phyloP scores from a whole-genome alignment of 2,329 filamentous ascomycete genomes.

The Fusarium virguliforme region DNA sequence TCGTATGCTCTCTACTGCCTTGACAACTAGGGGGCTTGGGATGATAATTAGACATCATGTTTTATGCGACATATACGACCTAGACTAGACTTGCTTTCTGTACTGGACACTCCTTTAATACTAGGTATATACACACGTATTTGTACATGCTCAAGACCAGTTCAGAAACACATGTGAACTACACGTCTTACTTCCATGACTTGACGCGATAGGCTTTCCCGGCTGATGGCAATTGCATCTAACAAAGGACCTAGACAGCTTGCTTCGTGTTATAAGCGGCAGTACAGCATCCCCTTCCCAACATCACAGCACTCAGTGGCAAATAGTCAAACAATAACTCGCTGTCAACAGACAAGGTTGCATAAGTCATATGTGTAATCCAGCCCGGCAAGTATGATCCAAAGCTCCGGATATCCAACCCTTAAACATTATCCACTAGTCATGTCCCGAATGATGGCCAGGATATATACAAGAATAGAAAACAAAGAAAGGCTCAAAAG shows the following conservation, averaged over 20 bases:
- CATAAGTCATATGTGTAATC: slow-evolving; percentile 30
- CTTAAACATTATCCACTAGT: slow-evolving; percentile 46
- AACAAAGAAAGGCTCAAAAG: slow-evolving; percentile 11
- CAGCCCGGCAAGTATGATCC: slow-evolving; percentile 13
- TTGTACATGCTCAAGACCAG: not conserved
- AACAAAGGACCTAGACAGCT: too few relatives aligned
- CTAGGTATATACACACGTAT: not conserved
- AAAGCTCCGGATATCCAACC: slow-evolving; percentile 33
- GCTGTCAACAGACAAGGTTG: not conserved
- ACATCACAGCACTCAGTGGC: not conserved
- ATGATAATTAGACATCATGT: not conserved
- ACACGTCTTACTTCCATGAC: not conserved
- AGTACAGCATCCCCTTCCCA: not conserved
- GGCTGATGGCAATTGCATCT: too few relatives aligned
- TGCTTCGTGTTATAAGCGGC: too few relatives aligned
- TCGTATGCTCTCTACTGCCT: not conserved
- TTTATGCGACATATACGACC: not conserved
- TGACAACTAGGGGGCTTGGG: not conserved
- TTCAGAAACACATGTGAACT: not conserved
- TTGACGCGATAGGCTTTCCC: too few relatives aligned
- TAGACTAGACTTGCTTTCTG: not conserved
- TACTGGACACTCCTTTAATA: not conserved
- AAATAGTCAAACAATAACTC: not conserved
- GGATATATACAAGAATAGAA: slow-evolving; percentile 31
- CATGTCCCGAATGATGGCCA: slow-evolving; percentile 40